phyloP scores from a whole-genome alignment of 768 basidiomycete genomes.

The Tylopilus vinaceipallidus region DNA sequence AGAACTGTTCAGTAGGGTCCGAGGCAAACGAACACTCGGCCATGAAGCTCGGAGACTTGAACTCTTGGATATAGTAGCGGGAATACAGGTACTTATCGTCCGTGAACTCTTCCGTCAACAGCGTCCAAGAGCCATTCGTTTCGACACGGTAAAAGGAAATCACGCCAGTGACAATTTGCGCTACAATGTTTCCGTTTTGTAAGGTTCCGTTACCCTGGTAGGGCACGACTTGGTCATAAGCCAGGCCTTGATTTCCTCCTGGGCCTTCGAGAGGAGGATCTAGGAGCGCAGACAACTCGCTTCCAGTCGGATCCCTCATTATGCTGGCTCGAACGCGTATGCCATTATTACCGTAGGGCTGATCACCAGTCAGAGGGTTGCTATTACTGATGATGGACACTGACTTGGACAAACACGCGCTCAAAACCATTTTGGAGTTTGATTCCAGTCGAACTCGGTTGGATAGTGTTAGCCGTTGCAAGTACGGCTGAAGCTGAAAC shows the following conservation, averaged over 20 bases:
- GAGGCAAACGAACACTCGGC: slow-evolving; percentile 33
- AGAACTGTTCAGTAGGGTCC: slow-evolving; percentile 36
- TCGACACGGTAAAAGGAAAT: background rate
- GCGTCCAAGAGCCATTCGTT: background rate
- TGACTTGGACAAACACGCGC: slow-evolving; percentile 26
- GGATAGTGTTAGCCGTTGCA: slow-evolving; percentile 18
- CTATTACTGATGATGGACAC: no score
- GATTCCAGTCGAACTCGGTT: slow-evolving; percentile 28
- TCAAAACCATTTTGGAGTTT: slow-evolving; percentile 37
- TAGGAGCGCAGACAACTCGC: background rate
- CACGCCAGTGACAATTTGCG: background rate
- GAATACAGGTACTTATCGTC: background rate
- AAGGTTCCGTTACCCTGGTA: background rate
- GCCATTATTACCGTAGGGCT: background rate
- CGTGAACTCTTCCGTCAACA: slow-evolving; percentile 4
- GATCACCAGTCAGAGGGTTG: no score
- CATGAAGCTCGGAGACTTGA: slow-evolving; percentile 26
- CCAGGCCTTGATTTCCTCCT: background rate
- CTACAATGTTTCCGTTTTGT: background rate
- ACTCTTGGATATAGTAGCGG: slow-evolving; percentile 35
- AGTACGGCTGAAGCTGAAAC: background rate
- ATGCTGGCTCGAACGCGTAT: no score
- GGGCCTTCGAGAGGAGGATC: no score
- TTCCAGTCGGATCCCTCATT: background rate
- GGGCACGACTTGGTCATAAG: background rate